These are phyloP conservation scores for Kuraishia molischiana DNA, from an alignment of 805 yeast genomes.

Conservation along the genomic window DNA sequence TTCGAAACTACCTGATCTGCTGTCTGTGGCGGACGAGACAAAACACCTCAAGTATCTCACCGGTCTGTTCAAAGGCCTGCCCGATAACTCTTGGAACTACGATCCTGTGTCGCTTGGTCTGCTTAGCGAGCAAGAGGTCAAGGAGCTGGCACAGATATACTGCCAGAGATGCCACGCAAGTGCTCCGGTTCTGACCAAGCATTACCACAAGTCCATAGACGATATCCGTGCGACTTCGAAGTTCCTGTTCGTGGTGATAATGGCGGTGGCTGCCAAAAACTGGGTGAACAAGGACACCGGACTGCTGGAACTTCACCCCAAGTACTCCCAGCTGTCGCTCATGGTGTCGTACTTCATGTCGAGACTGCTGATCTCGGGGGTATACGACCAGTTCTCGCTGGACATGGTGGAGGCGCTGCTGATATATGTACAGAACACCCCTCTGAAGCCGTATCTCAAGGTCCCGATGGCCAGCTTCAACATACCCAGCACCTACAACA, in stretches of 20 bases:
- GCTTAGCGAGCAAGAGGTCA: background rate
- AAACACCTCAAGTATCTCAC: background rate
- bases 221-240: background rate
- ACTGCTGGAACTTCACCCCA: background rate
- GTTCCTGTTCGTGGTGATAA: background rate
- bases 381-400: constrained; percentile 6
- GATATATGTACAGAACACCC: constrained; percentile 10
- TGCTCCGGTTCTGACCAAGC: background rate
- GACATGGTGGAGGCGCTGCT: constrained; percentile 9
- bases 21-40: background rate
- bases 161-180: background rate
- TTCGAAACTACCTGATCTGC: too few species aligned
- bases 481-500: background rate
- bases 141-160: background rate
- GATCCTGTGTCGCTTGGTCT: background rate
- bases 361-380: constrained; percentile 6
- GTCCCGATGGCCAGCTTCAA: background rate
- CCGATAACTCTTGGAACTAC: background rate
- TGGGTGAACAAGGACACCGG: background rate
- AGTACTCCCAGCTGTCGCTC: background rate
- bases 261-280: background rate
- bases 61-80: background rate
- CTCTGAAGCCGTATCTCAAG: constrained; percentile 2
- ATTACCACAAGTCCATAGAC: background rate
- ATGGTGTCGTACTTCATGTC: constrained; percentile 1